phyloP scores from a whole-genome alignment of 2,329 filamentous ascomycete genomes.

The Fulvia fulva region DNA sequence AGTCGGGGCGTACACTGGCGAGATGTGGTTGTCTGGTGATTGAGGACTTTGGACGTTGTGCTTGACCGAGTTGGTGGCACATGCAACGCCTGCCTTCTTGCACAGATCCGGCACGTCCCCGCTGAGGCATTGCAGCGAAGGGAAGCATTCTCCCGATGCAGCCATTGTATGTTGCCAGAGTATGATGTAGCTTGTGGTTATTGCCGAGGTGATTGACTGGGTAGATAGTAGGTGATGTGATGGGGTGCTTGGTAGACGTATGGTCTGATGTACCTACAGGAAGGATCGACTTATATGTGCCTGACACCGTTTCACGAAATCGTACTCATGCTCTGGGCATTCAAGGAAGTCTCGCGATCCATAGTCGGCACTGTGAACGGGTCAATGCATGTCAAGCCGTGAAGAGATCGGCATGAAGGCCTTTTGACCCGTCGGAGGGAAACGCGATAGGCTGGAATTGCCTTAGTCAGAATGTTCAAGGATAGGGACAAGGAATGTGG shows the following conservation, averaged over 20 bases:
- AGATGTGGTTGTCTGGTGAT: slow-evolving; percentile 11
- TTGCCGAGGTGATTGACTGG: neutral
- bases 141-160: slow-evolving; percentile 17
- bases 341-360: slow-evolving; percentile 3
- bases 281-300: slow-evolving; percentile 4
- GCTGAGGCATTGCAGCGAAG: slow-evolving; percentile 18
- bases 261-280: slow-evolving; percentile 6
- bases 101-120: slow-evolving; percentile 21
- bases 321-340: neutral
- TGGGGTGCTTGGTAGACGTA: neutral
- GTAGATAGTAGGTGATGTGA: neutral
- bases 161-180: slow-evolving; percentile 4
- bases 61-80: slow-evolving; percentile 9
- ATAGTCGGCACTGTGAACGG: slow-evolving; percentile 2
- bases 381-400: neutral
- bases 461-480: neutral
- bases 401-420: slow-evolving; percentile 8
- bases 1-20: slow-evolving; percentile 11
- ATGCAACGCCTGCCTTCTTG: slow-evolving; percentile 18
- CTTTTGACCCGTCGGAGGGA: neutral
- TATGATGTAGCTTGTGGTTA: neutral
- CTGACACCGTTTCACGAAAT: neutral
- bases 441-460: slow-evolving; percentile 5
- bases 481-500: slow-evolving; percentile 8
- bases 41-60: neutral